A percentile compares a stretch with the other conserved stretches of the same genome.
phyloP scores from a whole-genome alignment of 805 yeast species.

The Ogataea zsoltii region DNA sequence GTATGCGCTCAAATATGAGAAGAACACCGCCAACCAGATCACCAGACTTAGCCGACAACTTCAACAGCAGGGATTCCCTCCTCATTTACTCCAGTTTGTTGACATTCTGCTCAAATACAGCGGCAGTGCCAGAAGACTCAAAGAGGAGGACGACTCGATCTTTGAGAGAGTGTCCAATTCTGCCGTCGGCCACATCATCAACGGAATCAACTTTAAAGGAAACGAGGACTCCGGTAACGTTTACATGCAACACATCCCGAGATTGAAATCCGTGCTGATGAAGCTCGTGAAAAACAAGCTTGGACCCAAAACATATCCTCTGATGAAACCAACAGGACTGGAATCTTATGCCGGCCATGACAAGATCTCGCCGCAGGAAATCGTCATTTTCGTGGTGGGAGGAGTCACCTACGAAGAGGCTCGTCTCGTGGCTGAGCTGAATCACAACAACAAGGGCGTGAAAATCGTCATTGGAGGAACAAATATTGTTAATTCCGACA shows the following conservation, averaged over 20 bases:
- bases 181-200: conserved; percentile 28
- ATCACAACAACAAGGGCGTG: conserved; percentile 53
- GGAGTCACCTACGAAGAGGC: conserved; percentile 95
- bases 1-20: conserved; percentile 72
- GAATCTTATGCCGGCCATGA: conserved; percentile 16
- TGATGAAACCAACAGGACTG: conserved; percentile 20
- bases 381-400: conserved; percentile 76
- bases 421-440: conserved; percentile 72
- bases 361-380: conserved; percentile 53
- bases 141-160: conserved; percentile 35
- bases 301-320: conserved; percentile 22
- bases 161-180: conserved; percentile 28
- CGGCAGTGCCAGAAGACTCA: conserved; percentile 45
- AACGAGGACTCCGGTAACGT: conserved; percentile 59
- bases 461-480: conserved; percentile 84
- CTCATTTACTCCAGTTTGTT: conserved; percentile 43
- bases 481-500: conserved; percentile 48
- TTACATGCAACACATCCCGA: conserved; percentile 89
- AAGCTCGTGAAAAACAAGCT: conserved; percentile 44
- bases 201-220: conserved; percentile 35
- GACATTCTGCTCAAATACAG: conserved; percentile 46
- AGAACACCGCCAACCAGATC: conserved; percentile 45
- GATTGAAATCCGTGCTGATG: conserved; percentile 52
- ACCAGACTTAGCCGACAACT: conserved; percentile 40
- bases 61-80: conserved; percentile 36